A percentile compares a stretch with the other conserved stretches of the same genome.
Conservation (phyloP, 306 rosid genomes). For the Dicorynia guianensis region DNA sequence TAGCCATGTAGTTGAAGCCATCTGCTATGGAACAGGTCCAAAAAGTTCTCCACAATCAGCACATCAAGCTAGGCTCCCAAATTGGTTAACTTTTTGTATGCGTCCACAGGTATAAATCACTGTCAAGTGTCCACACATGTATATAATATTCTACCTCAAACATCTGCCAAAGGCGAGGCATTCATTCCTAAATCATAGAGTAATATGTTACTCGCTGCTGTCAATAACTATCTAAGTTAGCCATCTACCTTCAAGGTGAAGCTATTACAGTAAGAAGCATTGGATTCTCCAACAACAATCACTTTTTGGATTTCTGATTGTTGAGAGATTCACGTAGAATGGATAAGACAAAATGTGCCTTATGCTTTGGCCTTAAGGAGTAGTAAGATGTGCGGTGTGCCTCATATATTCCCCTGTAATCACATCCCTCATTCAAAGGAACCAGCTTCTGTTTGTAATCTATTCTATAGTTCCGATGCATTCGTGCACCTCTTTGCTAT, state of each 20-base stretch:
- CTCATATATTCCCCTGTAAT: conserved; percentile 51
- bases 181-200: conserved; percentile 45
- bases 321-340: conserved; percentile 59
- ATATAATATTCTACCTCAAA: conserved; percentile 46
- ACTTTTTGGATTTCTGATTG: conserved; percentile 43
- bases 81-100: conserved; percentile 32
- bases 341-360: conserved; percentile 74
- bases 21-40: conserved; percentile 27
- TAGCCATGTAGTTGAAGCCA: conserved; percentile 21
- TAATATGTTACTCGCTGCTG: conserved; percentile 35
- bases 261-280: conserved; percentile 65
- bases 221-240: conserved; percentile 32
- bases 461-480: conserved; percentile 37
- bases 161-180: conserved; percentile 54
- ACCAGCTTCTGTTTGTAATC: conserved; percentile 55
- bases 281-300: conserved; percentile 73
- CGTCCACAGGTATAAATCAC: conserved; percentile 43
- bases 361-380: conserved; percentile 53
- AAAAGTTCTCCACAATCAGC: conserved; percentile 37
- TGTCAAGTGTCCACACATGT: conserved; percentile 36
- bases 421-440: conserved; percentile 49
- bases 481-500: conserved; percentile 24
- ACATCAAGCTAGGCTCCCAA: conserved; percentile 33
- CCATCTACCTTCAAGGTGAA: conserved; percentile 63
- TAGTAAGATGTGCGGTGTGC: conserved; percentile 44